phyloP scores from a whole-genome alignment of 2,329 filamentous ascomycete genomes.

The Aspergillus piperis region DNA sequence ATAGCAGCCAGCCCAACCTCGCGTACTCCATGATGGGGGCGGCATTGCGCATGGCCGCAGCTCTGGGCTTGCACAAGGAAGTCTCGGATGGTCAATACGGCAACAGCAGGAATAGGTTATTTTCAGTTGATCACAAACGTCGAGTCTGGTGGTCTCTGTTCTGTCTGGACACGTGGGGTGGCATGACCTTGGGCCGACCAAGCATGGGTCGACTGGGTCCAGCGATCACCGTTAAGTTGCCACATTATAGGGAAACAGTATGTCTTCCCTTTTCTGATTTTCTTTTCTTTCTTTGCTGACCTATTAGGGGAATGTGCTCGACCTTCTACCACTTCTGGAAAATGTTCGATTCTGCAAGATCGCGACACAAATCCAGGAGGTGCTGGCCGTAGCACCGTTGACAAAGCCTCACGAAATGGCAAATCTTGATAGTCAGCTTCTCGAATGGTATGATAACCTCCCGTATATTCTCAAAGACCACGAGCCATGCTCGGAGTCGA shows the following conservation, averaged over 20 bases:
- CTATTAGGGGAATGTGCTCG: conserved; percentile 59
- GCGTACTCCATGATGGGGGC: conserved; percentile 72
- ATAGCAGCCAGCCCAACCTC: conserved; percentile 75
- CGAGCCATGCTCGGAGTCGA: conserved; percentile 69
- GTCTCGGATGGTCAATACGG: conserved; percentile 49
- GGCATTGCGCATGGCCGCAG: conserved; percentile 72
- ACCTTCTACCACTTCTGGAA: conserved; percentile 70
- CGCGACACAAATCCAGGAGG: conserved; percentile 74
- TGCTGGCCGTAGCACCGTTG: conserved; percentile 68
- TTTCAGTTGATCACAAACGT: conserved; percentile 62
- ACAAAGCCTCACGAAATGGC: conserved; percentile 67
- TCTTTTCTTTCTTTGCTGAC: conserved; percentile 27
- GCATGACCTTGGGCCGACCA: conserved; percentile 69
- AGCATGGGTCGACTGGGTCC: conserved; percentile 68
- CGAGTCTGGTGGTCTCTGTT: conserved; percentile 76
- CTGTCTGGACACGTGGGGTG: conserved; percentile 73
- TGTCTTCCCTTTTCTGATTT: conserved; percentile 29
- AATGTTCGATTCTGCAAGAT: conserved; percentile 80
- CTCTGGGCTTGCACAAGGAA: conserved; percentile 71
- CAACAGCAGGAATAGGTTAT: conserved; percentile 48
- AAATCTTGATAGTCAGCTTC: conserved; percentile 66
- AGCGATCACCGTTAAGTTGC: conserved; percentile 66
- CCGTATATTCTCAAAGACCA: conserved; percentile 65
- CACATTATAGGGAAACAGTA: conserved; percentile 52
- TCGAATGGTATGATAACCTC: conserved; percentile 71